Evolutionary conservation across 768 basidiomycete genomes (phyloP).

Genomic region (Mycena sanguinolenta): DNA sequence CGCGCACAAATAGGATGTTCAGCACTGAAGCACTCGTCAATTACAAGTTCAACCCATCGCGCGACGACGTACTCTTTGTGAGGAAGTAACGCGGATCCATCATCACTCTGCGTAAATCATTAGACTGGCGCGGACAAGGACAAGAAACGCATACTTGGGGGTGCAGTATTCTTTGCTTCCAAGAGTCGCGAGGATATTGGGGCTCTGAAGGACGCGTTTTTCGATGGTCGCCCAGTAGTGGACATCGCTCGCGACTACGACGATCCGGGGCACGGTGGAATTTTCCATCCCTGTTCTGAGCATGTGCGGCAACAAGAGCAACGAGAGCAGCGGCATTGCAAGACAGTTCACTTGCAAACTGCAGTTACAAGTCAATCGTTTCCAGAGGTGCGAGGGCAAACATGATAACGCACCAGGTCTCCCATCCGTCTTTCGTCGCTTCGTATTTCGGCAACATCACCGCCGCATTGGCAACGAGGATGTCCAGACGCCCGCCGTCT

Average conservation of each 20-base stretch:
- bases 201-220: constrained; percentile 21
- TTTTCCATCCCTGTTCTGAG: constrained; percentile 37
- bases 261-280: constrained; percentile 37
- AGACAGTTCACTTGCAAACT: constrained; percentile 55
- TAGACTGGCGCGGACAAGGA: neutral
- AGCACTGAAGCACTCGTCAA: constrained; percentile 32
- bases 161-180: constrained; percentile 40
- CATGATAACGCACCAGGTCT: constrained; percentile 35
- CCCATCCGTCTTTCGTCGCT: constrained; percentile 51
- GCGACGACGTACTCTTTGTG: constrained; percentile 33
- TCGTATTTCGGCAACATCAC: constrained; percentile 35
- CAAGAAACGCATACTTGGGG: constrained; percentile 15
- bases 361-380: neutral
- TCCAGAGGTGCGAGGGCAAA: neutral
- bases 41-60: constrained; percentile 3
- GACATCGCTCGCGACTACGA: constrained; percentile 47
- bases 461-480: constrained; percentile 50
- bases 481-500: constrained; percentile 41
- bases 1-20: constrained; percentile 41
- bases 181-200: constrained; percentile 38
- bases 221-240: constrained; percentile 38
- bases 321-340: constrained; percentile 45
- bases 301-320: constrained; percentile 49
- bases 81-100: constrained; percentile 29
- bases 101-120: constrained; percentile 5